Base-by-base conservation (phyloP, 225 moss, liverwort and hornwort species). In the Pleurozium schreberi region DNA sequence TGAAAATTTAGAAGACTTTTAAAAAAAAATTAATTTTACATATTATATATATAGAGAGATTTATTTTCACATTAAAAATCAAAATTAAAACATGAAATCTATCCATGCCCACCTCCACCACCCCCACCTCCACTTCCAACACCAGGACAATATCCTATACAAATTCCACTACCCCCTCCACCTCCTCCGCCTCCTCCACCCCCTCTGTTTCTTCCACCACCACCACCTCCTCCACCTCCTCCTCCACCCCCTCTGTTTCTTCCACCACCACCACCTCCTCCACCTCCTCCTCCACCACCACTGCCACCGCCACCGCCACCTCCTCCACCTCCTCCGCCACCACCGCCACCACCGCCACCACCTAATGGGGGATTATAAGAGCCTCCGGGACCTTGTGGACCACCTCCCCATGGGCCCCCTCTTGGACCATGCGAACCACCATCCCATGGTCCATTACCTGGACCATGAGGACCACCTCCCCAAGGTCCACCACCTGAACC, bases 221-320 rank as follows among this genome's bases (percentile, higher is more conserved):
- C 79, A 6, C 74, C 83, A 0, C 89, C 84, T 0, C 86, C 85
- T 0, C 88, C 65, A 0, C 87, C 65, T 4, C 74, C 15, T 0
- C 90, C 82, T 0, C 89, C 90, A 0, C 86, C 86, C 19, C 83
- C 30, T 0, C 40, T n/a, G n/a, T n/a, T n/a, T n/a, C n/a, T n/a
- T n/a, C n/a, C n/a, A n/a, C 84, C 18, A 50, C 65, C 82, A 33
- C 86, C 86, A 30, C 75, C 50, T 23, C 61, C 61, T 11, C 63
- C 36, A 26, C 79, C 79, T 20, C 90, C 84, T 10, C 84, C 42
- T 25, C 85, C 79, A 14, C 20, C 83, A 1, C 87, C 90, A 6
- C 91, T 11, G n/a, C 86, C 82, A 0, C 75, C 47, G 0, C 88
- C 88, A 30, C 86, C 86, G 1, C 90, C 87, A 0, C 90, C 76